Evolutionary conservation across 1,284 basidiomycete species (phyloP), one percentile per base, ranked within the genome.

Genomic region (Tylopilus sp.): DNA sequence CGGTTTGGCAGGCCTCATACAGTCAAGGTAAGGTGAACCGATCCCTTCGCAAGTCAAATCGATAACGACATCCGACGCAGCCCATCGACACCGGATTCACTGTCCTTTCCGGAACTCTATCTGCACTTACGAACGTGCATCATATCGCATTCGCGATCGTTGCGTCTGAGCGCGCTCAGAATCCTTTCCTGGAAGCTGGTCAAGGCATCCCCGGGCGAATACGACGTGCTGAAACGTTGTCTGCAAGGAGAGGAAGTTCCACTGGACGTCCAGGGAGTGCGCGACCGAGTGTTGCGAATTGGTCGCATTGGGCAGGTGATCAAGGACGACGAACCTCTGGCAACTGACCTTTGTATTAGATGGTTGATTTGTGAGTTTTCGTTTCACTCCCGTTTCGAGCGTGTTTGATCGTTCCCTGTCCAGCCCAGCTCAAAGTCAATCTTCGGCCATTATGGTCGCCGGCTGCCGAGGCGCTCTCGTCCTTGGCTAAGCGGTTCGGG

Each of bases 361-460:
- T 91, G 89, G 88, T 60, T 91, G 15, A 73, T 86, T 37, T 78
- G 82, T 79, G 55, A 51, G 71, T 67, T 44, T 30, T 44, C 21
- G 25, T 48, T 34, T 30, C n/a, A 35, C 49, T 37, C 18, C 36
- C 39, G 44, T 18, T 25, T 33, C 13, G 30, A 35, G 11, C n/a
- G 3, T 2, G 33, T 38, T 30, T 49, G 3, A 43, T 30, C 9
- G 4, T 29, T 15, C 51, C 1, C n/a, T 45, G 13, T 40, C n/a
- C 55, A 83, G 89, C 86, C 2, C 93, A 97, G 66, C 73, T 97
- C 41, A 97, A 97, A 70, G 87, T 97, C 57, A 93, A 93, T 65
- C 73, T 97, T 40, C 79, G 90, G 29, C 95, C 95, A 0, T 61
- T 96, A 11, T 98, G 93, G 88, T 77, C 80, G 6, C 86, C 93